Percentiles rank a stretch among this genome's conserved stretches.
Conservation (phyloP, 495 filamentous ascomycete genomes). For the Aspergillus affinis region DNA sequence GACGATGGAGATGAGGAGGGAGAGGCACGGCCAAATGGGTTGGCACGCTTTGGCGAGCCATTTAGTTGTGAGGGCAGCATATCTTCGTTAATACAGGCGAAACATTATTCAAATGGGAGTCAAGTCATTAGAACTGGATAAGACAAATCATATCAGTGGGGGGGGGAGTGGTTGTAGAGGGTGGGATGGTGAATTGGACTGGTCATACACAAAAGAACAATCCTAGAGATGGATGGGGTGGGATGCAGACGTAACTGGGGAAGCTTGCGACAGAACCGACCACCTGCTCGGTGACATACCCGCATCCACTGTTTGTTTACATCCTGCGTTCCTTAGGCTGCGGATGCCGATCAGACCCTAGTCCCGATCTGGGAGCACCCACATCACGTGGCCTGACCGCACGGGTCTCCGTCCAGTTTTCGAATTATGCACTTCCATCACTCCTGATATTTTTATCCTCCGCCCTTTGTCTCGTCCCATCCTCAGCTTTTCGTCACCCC, state of each 20-base stretch:
- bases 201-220: not conserved
- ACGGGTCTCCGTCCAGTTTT: constrained; percentile 7
- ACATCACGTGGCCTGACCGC: constrained; percentile 27
- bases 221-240: not conserved
- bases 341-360: constrained; percentile 34
- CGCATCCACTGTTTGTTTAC: constrained; percentile 32
- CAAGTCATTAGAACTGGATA: constrained; percentile 13
- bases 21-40: constrained; percentile 69
- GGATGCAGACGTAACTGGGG: not conserved
- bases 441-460: constrained; percentile 2
- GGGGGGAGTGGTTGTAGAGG: no score
- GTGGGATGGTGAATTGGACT: not conserved
- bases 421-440: constrained; percentile 11
- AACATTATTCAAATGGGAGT: constrained; percentile 32
- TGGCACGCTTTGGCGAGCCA: constrained; percentile 63
- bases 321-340: constrained; percentile 39
- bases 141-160: not conserved
- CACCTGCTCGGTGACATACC: constrained; percentile 9
- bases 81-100: constrained; percentile 29
- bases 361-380: constrained; percentile 27
- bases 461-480: not conserved
- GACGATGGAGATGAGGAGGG: constrained; percentile 62
- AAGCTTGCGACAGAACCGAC: constrained; percentile 7
- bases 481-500: not conserved
- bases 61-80: constrained; percentile 50